These are phyloP conservation scores for Senna siamea DNA, from an alignment of 306 rosid species.

Conservation along the genomic window DNA sequence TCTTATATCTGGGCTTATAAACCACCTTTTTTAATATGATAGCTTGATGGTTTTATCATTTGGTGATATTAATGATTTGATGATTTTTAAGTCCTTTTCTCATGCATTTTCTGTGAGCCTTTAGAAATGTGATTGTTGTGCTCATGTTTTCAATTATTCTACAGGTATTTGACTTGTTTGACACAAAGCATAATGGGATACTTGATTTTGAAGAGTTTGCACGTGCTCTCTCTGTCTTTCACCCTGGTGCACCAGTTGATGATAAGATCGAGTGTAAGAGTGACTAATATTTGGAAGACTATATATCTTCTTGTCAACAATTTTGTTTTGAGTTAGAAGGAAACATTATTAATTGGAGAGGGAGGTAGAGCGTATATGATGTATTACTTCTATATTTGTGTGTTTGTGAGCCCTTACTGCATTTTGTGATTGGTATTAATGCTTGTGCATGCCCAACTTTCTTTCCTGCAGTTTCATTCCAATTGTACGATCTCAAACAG, in stretches of 20 bases:
- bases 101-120: conserved; percentile 13
- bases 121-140: conserved; percentile 11
- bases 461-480: conserved; percentile 74
- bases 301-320: conserved; percentile 24
- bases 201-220: conserved; percentile 82
- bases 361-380: conserved; percentile 29
- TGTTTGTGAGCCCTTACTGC: conserved; percentile 18
- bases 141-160: conserved; percentile 38
- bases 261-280: conserved; percentile 77
- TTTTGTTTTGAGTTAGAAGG: conserved; percentile 34
- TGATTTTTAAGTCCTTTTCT: conserved; percentile 18
- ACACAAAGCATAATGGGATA: conserved; percentile 60
- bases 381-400: conserved; percentile 11
- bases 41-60: background rate
- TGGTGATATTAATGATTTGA: conserved; percentile 19
- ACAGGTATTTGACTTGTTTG: conserved; percentile 85
- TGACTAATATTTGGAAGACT: conserved; percentile 25
- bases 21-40: background rate
- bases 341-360: conserved; percentile 20
- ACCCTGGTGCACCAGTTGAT: conserved; percentile 71
- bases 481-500: conserved; percentile 73
- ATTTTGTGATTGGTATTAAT: conserved; percentile 32
- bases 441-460: conserved; percentile 40
- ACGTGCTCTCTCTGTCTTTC: conserved; percentile 79
- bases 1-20: background rate